Evolutionary conservation across 2,329 filamentous ascomycete genomes (phyloP).

Genomic region (Calonectria hongkongensis): DNA sequence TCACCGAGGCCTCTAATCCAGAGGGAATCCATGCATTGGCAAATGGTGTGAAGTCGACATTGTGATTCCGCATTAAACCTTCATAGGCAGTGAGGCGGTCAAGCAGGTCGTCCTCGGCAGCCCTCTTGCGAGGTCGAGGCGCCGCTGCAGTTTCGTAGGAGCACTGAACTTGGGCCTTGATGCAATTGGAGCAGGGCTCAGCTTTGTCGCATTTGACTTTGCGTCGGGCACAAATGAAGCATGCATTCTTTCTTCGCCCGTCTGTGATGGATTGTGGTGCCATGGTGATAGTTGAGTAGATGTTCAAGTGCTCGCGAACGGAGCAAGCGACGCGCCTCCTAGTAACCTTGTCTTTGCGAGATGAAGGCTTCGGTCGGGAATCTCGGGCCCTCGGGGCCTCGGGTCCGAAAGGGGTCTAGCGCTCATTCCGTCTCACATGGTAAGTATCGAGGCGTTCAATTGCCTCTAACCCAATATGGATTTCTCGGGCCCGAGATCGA

Average conservation of each 20-base stretch:
- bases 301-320: background rate
- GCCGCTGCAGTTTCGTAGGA: constrained; percentile 48
- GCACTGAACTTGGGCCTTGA: constrained; percentile 58
- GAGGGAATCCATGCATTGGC: constrained; percentile 54
- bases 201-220: constrained; percentile 63
- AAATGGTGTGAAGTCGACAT: constrained; percentile 47
- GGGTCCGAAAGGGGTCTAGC: background rate
- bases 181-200: constrained; percentile 66
- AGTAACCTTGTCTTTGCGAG: background rate
- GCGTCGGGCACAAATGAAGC: constrained; percentile 47
- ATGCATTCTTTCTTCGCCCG: constrained; percentile 45
- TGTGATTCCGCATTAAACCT: constrained; percentile 53
- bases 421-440: too few species aligned
- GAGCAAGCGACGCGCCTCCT: background rate
- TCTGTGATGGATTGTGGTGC: background rate
- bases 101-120: constrained; percentile 54
- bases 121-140: constrained; percentile 52
- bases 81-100: constrained; percentile 53
- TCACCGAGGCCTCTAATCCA: constrained; percentile 27
- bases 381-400: background rate
- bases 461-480: background rate
- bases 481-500: constrained; percentile 13
- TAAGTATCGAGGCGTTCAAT: too few species aligned
- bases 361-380: background rate
- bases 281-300: background rate